Evolutionary conservation across 1,284 basidiomycete species (phyloP), one percentile per base, ranked within the genome.

Genomic region (Schizophyllum commune): DNA sequence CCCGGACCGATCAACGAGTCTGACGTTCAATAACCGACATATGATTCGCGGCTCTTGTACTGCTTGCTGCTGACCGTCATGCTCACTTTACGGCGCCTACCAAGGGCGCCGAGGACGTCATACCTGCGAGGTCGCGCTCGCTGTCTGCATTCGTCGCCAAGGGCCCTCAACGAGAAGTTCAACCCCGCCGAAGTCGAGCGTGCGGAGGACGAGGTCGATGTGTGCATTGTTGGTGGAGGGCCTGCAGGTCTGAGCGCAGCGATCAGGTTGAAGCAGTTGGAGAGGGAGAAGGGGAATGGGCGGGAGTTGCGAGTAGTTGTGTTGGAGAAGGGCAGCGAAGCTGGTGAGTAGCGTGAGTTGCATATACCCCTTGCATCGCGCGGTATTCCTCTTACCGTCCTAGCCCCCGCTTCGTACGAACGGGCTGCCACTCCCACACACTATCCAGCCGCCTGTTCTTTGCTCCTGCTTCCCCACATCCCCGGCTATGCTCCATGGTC

Each of bases 221-320:
- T 98, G 39, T 95, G 95, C 73, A 98, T 99, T 69, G 95, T 98
- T 65, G 96, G 96, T 22, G 96, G 85, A 15, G 97, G 96, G 0
- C 96, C 96, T 2, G 95, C 96, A 0, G 96, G 97, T 34, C 83
- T 99, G 62, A 91, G 89, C 68, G 96, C 96, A n/a, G 97, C 96
- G 4, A 99, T 99, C 68, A 83, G 92, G 34, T 79, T 99, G 62
- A 98, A 97, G 78, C 96, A 99, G 76, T 85, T 98, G 54, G 94
- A 96, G 69, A 78, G 84, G 65, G 87, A 94, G 71, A 84, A 81
- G 57, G 88, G 86, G 0, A 85, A 85, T 64, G 39, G 39, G 4
- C 3, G 39, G 39, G 90, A 95, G 64, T 81, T 98, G 33, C 83
- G 96, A 32, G 95, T 99, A 13, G 92, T 99, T 52, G 89, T 99